Base-by-base conservation (phyloP, 1,284 basidiomycete genomes). In the Ustilago shanxiensis region DNA sequence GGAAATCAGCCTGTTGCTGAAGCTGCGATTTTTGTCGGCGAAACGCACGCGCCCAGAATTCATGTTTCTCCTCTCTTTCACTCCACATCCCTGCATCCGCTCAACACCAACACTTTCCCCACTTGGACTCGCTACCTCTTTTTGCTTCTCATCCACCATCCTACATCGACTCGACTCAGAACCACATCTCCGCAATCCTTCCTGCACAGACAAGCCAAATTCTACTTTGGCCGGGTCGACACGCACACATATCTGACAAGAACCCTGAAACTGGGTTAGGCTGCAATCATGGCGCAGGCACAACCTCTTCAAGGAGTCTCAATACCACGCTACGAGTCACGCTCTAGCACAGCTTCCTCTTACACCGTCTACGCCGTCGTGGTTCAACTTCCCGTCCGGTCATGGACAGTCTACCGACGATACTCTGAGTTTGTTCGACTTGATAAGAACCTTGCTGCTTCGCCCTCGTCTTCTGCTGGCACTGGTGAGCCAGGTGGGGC, bases 391-490 rank as follows among this genome's bases (percentile, higher is more conserved):
- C 90, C 93, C 68, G 92, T 94, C 24, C 91, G 93, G 72, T 92
- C 93, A 84, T 98, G 95, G 95, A 91, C 92, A 50, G 93, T 97
- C 88, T 93, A 93, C 90, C 89, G 93, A 67, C 92, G 95, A 61
- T 98, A 97, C 88, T 95, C 93, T 47, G 95, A 97, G 86, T 98
- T 98, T 87, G 90, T 90, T 79, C 91, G 93, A 73, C 90, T 98
- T 24, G 90, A 97, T 86, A 90, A 90, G 39, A 92, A 94, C 81
- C 90, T 98, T 77, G 89, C 89, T 24, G 92, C 92, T 29, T 56
- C 66, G 3, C 24, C 67, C 7, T 53, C 63, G 0, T 33, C 67
- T 3, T 58, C 63, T 0, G 20, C 51, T 16, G 39, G 65, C 39
- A 44, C 29, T 9, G 66, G 67, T 2, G 73, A 76, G 24, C 73